Base-by-base conservation (phyloP, 2,329 filamentous ascomycete species). In the Colletotrichum melonis region DNA sequence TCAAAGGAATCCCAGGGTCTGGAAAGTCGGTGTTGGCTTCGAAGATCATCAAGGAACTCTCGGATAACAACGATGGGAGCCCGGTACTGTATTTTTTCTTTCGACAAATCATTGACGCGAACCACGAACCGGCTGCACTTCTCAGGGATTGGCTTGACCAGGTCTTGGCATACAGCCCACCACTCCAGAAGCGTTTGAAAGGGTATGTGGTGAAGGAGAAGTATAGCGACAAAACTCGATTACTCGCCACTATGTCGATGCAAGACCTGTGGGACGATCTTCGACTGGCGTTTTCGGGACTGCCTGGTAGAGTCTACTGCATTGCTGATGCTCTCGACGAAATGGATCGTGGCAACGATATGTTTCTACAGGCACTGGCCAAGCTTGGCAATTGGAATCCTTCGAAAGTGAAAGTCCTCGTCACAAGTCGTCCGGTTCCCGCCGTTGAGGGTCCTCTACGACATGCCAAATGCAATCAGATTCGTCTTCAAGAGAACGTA, bases 291-390 rank as follows among this genome's bases (percentile, higher is more conserved):
- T 63, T 82, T 9, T 58, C 58, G 2, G 46, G 59, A 5, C 73
- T 79, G 24, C 76, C 70, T 54, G 71, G 35, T 3, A 77, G 67
- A 4, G 82, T 80, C 0, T 87, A 83, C 63, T 83, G 81, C 42
- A 78, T 88, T 2, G 79, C 79, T 0, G 86, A 87, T 72, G 85
- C 85, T 0, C 78, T 88, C 2, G 86, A 88, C 71, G 86, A 88
- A 76, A 86, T 88, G 81, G 82, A 86, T 54, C 52, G 76, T n/a
- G 81, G 78, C 0, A 76, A 84, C 19, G 80, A 82, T 3, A 49
- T 72, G 0, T 85, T 86, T 35, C 71, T 86, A 2, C 59, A 79
- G 4, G 62, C 75, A 2, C 76, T 88, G 0, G 78, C 77, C 1
- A 64, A 73, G 0, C 76, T 87, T 0, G 82, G 81, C 0, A 72